phyloP scores from a whole-genome alignment of 805 yeast species.

The Wickerhamomyces pijperi region DNA sequence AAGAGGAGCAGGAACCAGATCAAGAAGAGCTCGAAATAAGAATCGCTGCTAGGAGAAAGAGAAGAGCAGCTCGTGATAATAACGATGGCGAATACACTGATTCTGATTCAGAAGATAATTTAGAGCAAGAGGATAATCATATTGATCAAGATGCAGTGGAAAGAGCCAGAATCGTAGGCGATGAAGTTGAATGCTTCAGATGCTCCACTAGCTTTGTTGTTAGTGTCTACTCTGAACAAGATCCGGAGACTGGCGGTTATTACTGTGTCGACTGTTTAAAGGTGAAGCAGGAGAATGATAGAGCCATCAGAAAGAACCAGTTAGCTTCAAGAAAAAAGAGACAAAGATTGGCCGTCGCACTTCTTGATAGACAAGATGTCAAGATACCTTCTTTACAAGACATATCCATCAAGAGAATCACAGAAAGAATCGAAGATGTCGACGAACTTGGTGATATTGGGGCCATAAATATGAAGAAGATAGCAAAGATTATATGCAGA shows the following conservation, averaged over 20 bases:
- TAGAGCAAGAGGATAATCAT: slow-evolving; percentile 20
- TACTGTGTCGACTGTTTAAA: slow-evolving; percentile 54
- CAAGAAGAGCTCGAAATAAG: slow-evolving; percentile 23
- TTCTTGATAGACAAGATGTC: slow-evolving; percentile 59
- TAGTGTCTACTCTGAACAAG: slow-evolving; percentile 51
- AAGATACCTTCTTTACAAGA: slow-evolving; percentile 70
- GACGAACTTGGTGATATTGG: slow-evolving; percentile 88
- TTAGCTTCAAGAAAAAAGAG: slow-evolving; percentile 60
- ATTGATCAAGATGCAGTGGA: slow-evolving; percentile 16
- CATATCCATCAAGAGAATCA: slow-evolving; percentile 58
- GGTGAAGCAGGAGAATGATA: slow-evolving; percentile 28
- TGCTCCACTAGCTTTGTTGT: slow-evolving; percentile 51
- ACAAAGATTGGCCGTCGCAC: slow-evolving; percentile 73
- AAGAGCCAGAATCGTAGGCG: slow-evolving; percentile 27
- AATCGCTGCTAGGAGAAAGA: slow-evolving; percentile 30
- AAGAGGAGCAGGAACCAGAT: slow-evolving; percentile 20
- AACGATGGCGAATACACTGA: slow-evolving; percentile 26
- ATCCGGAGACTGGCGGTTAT: slow-evolving; percentile 43
- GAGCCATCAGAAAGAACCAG: slow-evolving; percentile 37
- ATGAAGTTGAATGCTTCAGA: slow-evolving; percentile 48
- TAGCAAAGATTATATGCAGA: slow-evolving; percentile 66
- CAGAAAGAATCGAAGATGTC: slow-evolving; percentile 58
- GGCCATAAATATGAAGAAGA: slow-evolving; percentile 51
- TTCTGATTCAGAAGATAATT: slow-evolving; percentile 21
- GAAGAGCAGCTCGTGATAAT: slow-evolving; percentile 25